Percentiles rank a stretch among this genome's conserved stretches.
Evolutionary conservation across 371 early-diverging fungal species (phyloP).

Genomic region (Apophysomyces variabilis): DNA sequence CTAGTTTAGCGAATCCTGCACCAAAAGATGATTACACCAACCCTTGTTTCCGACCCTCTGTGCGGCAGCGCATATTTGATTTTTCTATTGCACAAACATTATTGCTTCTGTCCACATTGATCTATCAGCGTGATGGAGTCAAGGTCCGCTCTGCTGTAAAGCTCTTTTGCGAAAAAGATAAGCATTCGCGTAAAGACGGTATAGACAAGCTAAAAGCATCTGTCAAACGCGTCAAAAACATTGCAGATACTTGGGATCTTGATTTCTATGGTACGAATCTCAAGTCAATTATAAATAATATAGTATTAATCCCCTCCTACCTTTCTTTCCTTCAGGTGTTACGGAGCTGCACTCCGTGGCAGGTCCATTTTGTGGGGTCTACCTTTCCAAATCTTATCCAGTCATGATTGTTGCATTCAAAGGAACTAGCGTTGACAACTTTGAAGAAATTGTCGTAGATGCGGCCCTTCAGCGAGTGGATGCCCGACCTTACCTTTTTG

Average conservation of each 20-base stretch:
- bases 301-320: too few relatives aligned
- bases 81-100: slow-evolving; percentile 29
- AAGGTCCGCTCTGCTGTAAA: slow-evolving; percentile 21
- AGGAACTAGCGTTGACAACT: slow-evolving; percentile 35
- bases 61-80: slow-evolving; percentile 21
- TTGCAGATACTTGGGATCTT: slow-evolving; percentile 29
- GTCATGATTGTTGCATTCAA: slow-evolving; percentile 45
- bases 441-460: slow-evolving; percentile 40
- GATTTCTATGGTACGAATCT: slow-evolving; percentile 25
- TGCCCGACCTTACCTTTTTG: slow-evolving; percentile 33
- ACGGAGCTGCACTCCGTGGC: slow-evolving; percentile 49
- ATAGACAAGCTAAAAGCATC: slow-evolving; percentile 16
- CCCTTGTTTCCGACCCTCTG: too few relatives aligned
- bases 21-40: too few relatives aligned
- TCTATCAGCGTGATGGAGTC: slow-evolving; percentile 44
- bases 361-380: slow-evolving; percentile 49
- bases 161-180: neutral
- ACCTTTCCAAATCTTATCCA: slow-evolving; percentile 41
- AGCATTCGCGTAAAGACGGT: neutral
- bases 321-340: slow-evolving; percentile 22
- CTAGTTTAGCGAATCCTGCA: too few relatives aligned
- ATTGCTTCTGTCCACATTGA: slow-evolving; percentile 22
- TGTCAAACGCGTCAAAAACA: slow-evolving; percentile 19
- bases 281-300: too few relatives aligned
- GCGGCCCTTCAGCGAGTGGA: slow-evolving; percentile 33